Conservation (phyloP, 2,329 filamentous ascomycete genomes). For the Colletotrichum sublineola region DNA sequence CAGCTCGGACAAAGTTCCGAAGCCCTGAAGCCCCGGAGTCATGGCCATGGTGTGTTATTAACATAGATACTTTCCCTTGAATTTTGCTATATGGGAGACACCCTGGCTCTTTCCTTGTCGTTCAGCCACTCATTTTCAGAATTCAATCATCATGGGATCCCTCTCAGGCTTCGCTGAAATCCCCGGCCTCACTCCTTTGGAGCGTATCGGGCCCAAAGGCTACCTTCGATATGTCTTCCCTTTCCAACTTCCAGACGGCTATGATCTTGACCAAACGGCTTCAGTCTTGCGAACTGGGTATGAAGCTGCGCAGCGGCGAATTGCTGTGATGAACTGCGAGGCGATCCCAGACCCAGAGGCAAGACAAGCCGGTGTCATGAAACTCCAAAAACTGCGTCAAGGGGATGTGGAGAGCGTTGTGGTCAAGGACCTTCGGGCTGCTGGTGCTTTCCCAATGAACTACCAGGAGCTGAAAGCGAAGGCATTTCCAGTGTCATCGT, state of each 20-base stretch:
- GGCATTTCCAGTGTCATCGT: conserved; percentile 46
- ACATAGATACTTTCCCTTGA: not conserved
- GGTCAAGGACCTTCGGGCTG: conserved; percentile 47
- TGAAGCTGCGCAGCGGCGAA: conserved; percentile 47
- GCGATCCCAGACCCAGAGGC: conserved; percentile 49
- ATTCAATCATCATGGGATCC: conserved; percentile 12
- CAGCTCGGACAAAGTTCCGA: not conserved
- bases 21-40: too few relatives aligned
- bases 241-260: conserved; percentile 50
- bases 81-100: too few relatives aligned
- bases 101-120: too few relatives aligned
- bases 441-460: conserved; percentile 44
- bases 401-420: conserved; percentile 46
- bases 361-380: conserved; percentile 51
- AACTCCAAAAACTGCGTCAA: conserved; percentile 47
- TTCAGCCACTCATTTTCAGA: not conserved
- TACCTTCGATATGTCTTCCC: conserved; percentile 48
- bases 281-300: conserved; percentile 49
- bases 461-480: conserved; percentile 48
- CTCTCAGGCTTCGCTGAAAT: conserved; percentile 29
- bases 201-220: conserved; percentile 53
- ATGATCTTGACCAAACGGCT: conserved; percentile 48
- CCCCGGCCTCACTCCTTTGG: conserved; percentile 46
- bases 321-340: conserved; percentile 51
- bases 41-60: not conserved